Evolutionary conservation across 2,329 filamentous ascomycete genomes (phyloP).

Genomic region (Aspergillus novoparasiticus): DNA sequence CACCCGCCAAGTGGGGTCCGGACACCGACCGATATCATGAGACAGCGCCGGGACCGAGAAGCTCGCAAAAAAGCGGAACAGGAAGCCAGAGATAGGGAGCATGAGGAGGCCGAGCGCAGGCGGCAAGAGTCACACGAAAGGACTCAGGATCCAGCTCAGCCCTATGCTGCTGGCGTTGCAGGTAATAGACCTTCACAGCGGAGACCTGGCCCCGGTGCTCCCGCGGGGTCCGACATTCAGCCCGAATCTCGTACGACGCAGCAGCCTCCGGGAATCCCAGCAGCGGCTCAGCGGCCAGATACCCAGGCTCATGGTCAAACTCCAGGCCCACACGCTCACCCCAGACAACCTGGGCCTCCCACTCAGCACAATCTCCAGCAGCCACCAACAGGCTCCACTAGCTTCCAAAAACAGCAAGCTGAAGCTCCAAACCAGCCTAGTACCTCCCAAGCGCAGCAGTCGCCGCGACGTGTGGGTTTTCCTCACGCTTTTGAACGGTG

Average conservation of each 20-base stretch:
- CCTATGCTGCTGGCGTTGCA: conserved; percentile 50
- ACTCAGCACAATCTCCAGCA: conserved; percentile 28
- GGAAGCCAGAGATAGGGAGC: conserved; percentile 61
- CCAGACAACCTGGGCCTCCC: conserved; percentile 20
- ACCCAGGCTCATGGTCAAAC: conserved; percentile 18
- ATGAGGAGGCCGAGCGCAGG: conserved; percentile 53
- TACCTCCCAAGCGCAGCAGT: conserved; percentile 35
- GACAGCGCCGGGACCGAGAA: conserved; percentile 77
- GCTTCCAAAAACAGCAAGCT: conserved; percentile 26
- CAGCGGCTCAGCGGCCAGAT: conserved; percentile 21
- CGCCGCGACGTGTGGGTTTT: conserved; percentile 66
- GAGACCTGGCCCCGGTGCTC: conserved; percentile 17
- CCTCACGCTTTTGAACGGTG: conserved; percentile 97
- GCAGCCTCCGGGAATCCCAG: conserved; percentile 11
- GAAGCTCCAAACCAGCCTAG: conserved; percentile 30
- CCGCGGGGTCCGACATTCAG: conserved; percentile 13
- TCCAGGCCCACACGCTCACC: conserved; percentile 15
- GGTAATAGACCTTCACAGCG: conserved; percentile 28
- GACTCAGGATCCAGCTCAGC: conserved; percentile 32
- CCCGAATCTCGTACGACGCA: conserved; percentile 14
- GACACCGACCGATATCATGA: conserved; percentile 90
- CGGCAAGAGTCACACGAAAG: conserved; percentile 43
- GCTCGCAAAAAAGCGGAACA: conserved; percentile 68
- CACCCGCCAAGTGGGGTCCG: conserved; percentile 64
- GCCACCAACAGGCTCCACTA: conserved; percentile 19